Conservation (phyloP, 495 filamentous ascomycete genomes). For the Penicillium coffeae region DNA sequence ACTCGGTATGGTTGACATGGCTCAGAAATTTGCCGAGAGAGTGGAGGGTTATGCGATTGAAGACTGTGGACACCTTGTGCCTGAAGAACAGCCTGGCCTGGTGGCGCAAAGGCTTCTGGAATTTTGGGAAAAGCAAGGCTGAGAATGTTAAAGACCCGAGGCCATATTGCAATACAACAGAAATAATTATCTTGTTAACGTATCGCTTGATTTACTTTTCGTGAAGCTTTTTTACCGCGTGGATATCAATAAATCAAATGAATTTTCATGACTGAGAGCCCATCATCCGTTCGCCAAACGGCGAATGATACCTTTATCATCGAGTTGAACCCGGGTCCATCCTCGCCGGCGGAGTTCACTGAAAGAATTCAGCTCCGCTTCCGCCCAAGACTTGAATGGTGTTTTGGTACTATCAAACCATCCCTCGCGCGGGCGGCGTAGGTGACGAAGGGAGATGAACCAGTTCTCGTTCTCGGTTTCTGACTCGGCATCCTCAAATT, state of each 20-base stretch:
- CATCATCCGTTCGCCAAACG: conserved; percentile 14
- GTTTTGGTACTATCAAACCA: conserved; percentile 39
- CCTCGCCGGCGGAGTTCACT: conserved; percentile 27
- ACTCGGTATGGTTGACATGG: conserved; percentile 16
- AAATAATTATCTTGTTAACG: too few species aligned
- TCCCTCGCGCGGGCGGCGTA: conserved; percentile 15
- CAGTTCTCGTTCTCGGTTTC: conserved; percentile 29
- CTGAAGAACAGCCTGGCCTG: conserved; percentile 23
- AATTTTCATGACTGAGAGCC: background rate
- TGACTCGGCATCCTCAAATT: conserved; percentile 2
- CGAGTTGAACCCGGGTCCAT: conserved; percentile 21
- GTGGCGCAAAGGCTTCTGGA: conserved; percentile 20
- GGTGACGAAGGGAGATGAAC: conserved; percentile 33
- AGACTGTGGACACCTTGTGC: conserved; percentile 25
- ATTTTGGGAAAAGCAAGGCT: conserved; percentile 11
- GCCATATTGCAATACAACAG: too few species aligned
- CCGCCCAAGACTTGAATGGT: conserved; percentile 42
- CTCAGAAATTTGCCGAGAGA: conserved; percentile 15
- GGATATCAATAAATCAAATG: background rate
- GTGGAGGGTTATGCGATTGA: conserved; percentile 22
- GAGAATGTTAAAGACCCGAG: too few species aligned
- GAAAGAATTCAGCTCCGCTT: conserved; percentile 33
- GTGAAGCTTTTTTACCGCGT: too few species aligned
- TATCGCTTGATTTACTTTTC: too few species aligned
- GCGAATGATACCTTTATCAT: conserved; percentile 35